These are phyloP conservation scores for Amanita exitialis DNA, from an alignment of 768 basidiomycete species.

Conservation along the genomic window DNA sequence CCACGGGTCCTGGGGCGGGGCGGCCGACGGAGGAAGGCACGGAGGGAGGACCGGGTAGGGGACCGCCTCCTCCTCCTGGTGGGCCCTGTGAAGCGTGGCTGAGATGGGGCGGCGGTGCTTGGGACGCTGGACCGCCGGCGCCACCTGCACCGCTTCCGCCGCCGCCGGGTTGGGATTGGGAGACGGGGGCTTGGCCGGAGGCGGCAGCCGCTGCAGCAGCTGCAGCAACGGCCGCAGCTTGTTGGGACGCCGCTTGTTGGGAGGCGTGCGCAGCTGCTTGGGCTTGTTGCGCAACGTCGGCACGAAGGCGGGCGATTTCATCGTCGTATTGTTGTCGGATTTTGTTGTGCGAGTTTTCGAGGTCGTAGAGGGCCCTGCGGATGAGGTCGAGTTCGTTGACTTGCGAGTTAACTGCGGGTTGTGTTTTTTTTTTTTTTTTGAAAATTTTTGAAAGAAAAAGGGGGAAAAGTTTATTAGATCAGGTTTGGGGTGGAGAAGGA, in stretches of 20 bases:
- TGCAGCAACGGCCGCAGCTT: constrained; percentile 7
- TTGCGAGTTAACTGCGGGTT: constrained; percentile 55
- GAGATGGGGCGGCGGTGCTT: not conserved
- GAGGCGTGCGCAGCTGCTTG: constrained; percentile 23
- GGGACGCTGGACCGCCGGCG: not conserved
- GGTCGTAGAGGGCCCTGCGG: constrained; percentile 82
- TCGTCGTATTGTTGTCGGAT: constrained; percentile 82
- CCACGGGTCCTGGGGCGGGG: constrained; percentile 12
- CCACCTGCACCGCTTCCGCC: not conserved
- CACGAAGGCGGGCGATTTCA: constrained; percentile 63
- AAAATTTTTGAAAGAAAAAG: not conserved
- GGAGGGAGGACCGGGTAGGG: constrained; percentile 8
- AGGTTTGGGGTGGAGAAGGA: not conserved
- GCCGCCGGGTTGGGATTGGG: not conserved
- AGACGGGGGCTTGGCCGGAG: not conserved
- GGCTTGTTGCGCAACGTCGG: constrained; percentile 33
- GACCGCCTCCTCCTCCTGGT: constrained; percentile 2
- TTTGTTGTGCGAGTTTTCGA: constrained; percentile 83
- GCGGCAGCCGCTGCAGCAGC: no score
- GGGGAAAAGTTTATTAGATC: not conserved
- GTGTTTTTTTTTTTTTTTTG: no score
- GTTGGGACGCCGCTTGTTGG: constrained; percentile 14
- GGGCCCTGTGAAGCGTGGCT: not conserved
- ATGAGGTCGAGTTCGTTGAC: constrained; percentile 88
- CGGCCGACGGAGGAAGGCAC: constrained; percentile 11